Evolutionary conservation across 306 rosid species (phyloP), one percentile per base, ranked within the genome.

Genomic region (Cajanus cajan): DNA sequence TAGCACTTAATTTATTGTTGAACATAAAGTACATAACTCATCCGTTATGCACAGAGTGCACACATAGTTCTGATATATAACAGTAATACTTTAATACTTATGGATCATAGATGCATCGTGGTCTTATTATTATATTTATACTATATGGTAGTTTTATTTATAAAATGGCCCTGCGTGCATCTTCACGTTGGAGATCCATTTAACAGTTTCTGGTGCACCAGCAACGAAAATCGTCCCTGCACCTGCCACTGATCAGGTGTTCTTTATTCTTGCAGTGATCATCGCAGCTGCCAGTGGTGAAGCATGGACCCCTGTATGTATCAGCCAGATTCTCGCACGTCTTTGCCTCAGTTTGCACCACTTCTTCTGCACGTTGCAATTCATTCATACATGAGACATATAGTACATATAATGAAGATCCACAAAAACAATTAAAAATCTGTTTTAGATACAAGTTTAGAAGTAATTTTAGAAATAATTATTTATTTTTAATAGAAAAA

Each of bases 141-240:
- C n/a, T 50, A 19, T 37, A 2, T 9, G 6, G 14, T 63, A 8
- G 8, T 41, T 13, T 41, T 43, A 67, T 67, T 40, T 16, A 64
- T 64, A 16, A 64, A 63, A 31, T 14, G 24, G 8, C 70, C 2
- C 28, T 36, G 12, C 41, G 28, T 63, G 7, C 21, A 22, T 44
- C 45, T 62, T 45, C 13, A 4, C 6, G 11, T 75, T 16, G 52
- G 25, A 22, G 28, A 34, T 37, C 21, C 11, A 37, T 22, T 61
- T 72, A 80, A 24, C 83, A 80, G 59, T 71, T 71, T 63, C 7
- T 61, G 67, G 78, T 50, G 73, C 78, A 79, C 66, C 73, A 71
- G 0, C 83, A 79, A 19, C 71, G 71, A 14, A 79, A 13, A 37
- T 79, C 73, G 1, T 47, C 52, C 47, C 62, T 79, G 73, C 83